These are phyloP conservation scores for Aquilaria yunnanensis DNA, from an alignment of 345 rosid species.

Conservation along the genomic window DNA sequence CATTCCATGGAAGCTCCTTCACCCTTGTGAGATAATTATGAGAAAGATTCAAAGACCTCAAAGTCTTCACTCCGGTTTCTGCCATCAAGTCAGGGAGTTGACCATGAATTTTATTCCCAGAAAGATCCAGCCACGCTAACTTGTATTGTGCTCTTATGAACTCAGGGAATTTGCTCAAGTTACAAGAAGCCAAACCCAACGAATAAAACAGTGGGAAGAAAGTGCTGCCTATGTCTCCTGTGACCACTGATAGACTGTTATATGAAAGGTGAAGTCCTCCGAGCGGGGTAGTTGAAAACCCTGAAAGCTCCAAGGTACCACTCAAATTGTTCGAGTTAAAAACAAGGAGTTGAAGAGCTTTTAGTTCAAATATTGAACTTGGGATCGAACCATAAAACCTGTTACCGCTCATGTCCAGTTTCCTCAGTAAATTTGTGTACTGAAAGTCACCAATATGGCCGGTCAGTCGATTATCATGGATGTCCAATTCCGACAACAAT, in stretches of 20 bases:
- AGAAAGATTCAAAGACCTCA: constrained; percentile 5
- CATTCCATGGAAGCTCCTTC: background rate
- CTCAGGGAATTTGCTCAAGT: constrained; percentile 3
- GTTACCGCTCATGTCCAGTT: constrained; percentile 6
- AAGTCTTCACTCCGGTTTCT: background rate
- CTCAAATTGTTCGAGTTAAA: no score
- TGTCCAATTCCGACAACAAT: background rate
- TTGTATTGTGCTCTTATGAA: constrained; percentile 3
- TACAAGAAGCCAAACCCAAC: constrained; percentile 12
- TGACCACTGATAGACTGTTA: background rate
- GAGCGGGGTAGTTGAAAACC: background rate
- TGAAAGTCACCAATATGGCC: constrained; percentile 12
- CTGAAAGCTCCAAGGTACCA: no score
- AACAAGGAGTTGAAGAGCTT: background rate
- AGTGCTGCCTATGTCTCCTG: background rate
- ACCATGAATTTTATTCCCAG: constrained; percentile 18
- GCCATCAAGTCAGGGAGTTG: constrained; percentile 9
- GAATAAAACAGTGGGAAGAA: background rate
- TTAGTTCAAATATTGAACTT: constrained; percentile 3
- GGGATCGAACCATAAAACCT: constrained; percentile 15
- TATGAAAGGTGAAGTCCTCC: background rate
- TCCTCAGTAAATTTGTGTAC: background rate
- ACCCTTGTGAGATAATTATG: constrained; percentile 13
- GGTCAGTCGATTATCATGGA: background rate
- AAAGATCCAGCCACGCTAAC: background rate